Conservation (phyloP, 2,329 filamentous ascomycete genomes). For the Xylariaceae sp. region DNA sequence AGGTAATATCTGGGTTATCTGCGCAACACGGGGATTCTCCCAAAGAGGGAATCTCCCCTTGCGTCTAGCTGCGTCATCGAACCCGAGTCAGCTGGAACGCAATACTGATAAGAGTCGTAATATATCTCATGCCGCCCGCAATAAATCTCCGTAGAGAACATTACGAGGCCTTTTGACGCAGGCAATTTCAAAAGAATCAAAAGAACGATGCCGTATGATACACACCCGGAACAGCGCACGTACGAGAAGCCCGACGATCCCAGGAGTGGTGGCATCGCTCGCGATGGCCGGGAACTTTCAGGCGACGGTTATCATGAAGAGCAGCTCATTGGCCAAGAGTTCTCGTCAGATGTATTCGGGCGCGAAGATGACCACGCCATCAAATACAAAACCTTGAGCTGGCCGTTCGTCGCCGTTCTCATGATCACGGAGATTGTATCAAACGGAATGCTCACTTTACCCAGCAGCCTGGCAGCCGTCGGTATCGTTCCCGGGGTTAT, state of each 20-base stretch:
- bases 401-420: slow-evolving; percentile 48
- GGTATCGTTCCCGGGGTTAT: slow-evolving; percentile 50
- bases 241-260: slow-evolving; percentile 5
- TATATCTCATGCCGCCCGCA: too few relatives aligned
- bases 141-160: too few relatives aligned
- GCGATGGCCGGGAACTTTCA: not conserved
- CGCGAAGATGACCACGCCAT: slow-evolving; percentile 37
- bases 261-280: not conserved
- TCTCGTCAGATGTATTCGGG: slow-evolving; percentile 40
- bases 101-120: too few relatives aligned
- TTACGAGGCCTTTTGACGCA: too few relatives aligned
- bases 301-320: slow-evolving; percentile 4
- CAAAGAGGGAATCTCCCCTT: too few relatives aligned
- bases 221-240: slow-evolving; percentile 3
- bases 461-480: slow-evolving; percentile 48
- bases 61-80: too few relatives aligned
- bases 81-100: too few relatives aligned
- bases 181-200: not conserved
- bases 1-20: too few relatives aligned
- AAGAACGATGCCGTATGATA: too few relatives aligned
- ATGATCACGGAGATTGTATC: slow-evolving; percentile 55
- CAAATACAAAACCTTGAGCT: slow-evolving; percentile 51
- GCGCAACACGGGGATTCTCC: too few relatives aligned
- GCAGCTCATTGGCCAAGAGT: slow-evolving; percentile 5
- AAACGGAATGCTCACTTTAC: slow-evolving; percentile 51